Evolutionary conservation across 2,329 filamentous ascomycete species (phyloP), one percentile per base, ranked within the genome.

Genomic region (Berkeleyomyces rouxiae): DNA sequence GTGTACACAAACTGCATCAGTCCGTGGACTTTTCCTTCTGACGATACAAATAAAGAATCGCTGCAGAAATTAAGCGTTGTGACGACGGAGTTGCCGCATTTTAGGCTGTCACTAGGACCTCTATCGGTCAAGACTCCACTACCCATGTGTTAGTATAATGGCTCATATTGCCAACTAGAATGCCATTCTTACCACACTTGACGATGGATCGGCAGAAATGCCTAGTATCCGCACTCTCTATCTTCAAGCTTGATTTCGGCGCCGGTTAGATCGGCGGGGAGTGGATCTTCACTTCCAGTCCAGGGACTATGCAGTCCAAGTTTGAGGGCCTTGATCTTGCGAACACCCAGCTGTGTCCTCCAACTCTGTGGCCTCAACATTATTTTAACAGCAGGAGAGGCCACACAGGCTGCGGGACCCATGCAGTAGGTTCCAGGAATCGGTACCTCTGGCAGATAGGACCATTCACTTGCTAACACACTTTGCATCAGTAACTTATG

Each of bases 391-490:
- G 37, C 40, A 4, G 40, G 11, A 2, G 47, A 16, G 10, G 61
- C 62, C 1, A 43, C 31, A n/a, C 58, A 61, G 40, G 31, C 9
- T 33, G 49, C 37, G 0, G 62, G 62, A 7, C 62, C 62, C 7
- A 58, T 59, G 13, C 62, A 64, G 37, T 64, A 61, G 33, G 58
- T 49, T 3, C 36, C 31, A 5, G 62, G 43, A 11, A 64, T 58
- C 7, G 62, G 62, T 7, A 64, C 62, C 58, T 64, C 59, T 4
- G 59, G 62, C 6, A 61, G 63, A 61, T 64, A 64, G 2, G 63
- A 61, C 59, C 63, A 64, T 5, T 40, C 42, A 23, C 53, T 58
- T 7, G 63, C 63, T 64, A 40, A 16, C 10, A 23, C 37, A 6
- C 0, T 36, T 10, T 7, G 11, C 16, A 49, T 42, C 9, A 58